Evolutionary conservation across 2,329 filamentous ascomycete genomes (phyloP), one percentile per base, ranked within the genome.

Genomic region (Elsinoe necatrix): DNA sequence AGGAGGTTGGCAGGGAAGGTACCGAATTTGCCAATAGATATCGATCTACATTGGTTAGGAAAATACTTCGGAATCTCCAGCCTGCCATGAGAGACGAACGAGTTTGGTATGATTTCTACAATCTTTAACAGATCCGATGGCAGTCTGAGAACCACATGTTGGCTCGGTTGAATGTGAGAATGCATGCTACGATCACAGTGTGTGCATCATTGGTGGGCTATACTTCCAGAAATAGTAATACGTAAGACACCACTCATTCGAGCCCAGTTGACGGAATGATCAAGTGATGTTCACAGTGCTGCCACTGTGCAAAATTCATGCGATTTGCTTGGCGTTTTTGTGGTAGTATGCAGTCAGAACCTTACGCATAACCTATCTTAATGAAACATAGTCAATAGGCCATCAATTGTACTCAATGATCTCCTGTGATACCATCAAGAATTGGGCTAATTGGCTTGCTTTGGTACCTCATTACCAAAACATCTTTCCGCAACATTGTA

Each of bases 11-110:
- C 84, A 14, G 89, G 86, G 68, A 98, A 96, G 1, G 83, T 83
- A 61, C 93, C 93, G 69, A 93, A 95, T 80, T 96, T 97, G 57
- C 90, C 90, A 31, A 97, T 77, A 1, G 88, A 89, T 62, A 97
- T 86, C n/a, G 54, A 31, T 18, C 54, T 56, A 16, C 3, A 16
- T 4, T 11, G 18, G n/a, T 51, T 25, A 51, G 23, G 14, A 14
- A 27, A 34, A 39, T 91, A 96, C 63, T 64, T 59, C 58, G 64
- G 63, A 61, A 65, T 68, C 59, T 66, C 61, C 57, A 60, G 64
- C 60, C 66, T 64, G 57, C 58, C 56, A 57, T 64, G 64, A 63
- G 54, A 64, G 60, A 81, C 83, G 68, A 80, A 86, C 81, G 80
- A 81, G 69, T 85, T 80, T 54, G 83, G 82, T 56, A 76, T 72